Conservation (phyloP, 2,329 filamentous ascomycete genomes). For the Fusarium sororula region DNA sequence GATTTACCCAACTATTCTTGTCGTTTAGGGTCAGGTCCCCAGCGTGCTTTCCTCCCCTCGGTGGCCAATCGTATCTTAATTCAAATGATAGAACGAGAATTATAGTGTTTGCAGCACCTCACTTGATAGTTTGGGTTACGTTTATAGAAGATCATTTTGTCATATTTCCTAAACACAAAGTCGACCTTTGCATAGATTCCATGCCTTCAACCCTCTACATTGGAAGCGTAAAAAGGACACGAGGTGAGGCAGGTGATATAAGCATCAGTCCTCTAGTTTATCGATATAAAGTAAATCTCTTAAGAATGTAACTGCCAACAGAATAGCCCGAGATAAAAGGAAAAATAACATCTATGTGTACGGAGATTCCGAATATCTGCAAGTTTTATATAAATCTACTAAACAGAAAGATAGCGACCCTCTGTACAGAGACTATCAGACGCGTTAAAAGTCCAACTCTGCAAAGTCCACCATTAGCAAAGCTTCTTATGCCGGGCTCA, state of each 20-base stretch:
- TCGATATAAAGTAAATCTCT: accelerated
- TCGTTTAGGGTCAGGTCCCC: no score
- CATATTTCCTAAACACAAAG: accelerated
- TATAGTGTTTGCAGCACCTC: not conserved
- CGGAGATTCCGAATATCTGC: accelerated
- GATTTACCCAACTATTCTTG: accelerated
- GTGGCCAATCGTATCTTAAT: accelerated
- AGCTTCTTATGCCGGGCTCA: no score
- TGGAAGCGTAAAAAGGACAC: accelerated
- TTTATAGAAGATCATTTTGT: not conserved
- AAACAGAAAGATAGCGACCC: not conserved
- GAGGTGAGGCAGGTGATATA: not conserved
- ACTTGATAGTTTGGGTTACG: accelerated
- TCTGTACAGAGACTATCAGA: not conserved
- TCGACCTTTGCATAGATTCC: accelerated
- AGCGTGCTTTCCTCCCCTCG: accelerated
- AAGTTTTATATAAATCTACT: not conserved
- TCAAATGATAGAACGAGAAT: accelerated
- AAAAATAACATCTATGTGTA: not conserved
- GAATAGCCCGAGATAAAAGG: no score
- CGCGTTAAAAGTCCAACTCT: not conserved
- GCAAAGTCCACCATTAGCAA: accelerated
- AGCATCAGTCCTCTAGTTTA: not conserved
- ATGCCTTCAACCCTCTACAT: not conserved
- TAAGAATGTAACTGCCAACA: not conserved